Base-by-base conservation (phyloP, 169 alveolate species). In the Plasmodium falciparum region DNA sequence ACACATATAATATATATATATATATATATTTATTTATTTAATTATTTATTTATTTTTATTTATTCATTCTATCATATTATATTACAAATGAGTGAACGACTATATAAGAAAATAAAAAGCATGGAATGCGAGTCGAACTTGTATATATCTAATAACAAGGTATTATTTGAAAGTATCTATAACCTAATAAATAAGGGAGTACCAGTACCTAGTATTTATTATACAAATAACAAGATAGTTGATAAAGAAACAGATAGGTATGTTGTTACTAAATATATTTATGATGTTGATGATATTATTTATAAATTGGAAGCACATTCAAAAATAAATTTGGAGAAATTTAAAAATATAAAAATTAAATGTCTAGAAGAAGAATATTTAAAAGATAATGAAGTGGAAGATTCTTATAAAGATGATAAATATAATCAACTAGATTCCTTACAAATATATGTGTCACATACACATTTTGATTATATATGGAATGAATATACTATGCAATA, bases 281-380 rank as follows among this genome's bases (percentile, higher is more conserved):
- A 83, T 56, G 91, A 83, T 62, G 74, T 50, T 11, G 91, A 83
- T 83, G 85, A 59, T 61, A 83, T 83, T 20, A 83, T 83, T n/a
- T 83, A 83, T 73, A 83, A 83, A 69, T 73, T 83, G 12, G 91
- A 83, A 58, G 91, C 91, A 17, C 91, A 83, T 61, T 58, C 91
- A n/a, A 83, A 83, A 56, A 62, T 83, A 47, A 67, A 70, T 12
- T 62, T 83, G 29, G 85, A 83, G 50, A 83, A 83, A 54, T 24
- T 17, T 39, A 39, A 26, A 9, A 83, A 70, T 62, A 12, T 56
- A 47, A 83, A 63, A 58, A 66, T 11, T 65, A 33, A 70, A 70
- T 67, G 17, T 29, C 4, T 83, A 24, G 91, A 83, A 17, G 62
- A 83, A 70, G 65, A 22, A 69, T 83, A 69, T 29, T 83, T 83